Base-by-base conservation (phyloP, 805 yeast genomes). In the Suhomyces emberorum region DNA sequence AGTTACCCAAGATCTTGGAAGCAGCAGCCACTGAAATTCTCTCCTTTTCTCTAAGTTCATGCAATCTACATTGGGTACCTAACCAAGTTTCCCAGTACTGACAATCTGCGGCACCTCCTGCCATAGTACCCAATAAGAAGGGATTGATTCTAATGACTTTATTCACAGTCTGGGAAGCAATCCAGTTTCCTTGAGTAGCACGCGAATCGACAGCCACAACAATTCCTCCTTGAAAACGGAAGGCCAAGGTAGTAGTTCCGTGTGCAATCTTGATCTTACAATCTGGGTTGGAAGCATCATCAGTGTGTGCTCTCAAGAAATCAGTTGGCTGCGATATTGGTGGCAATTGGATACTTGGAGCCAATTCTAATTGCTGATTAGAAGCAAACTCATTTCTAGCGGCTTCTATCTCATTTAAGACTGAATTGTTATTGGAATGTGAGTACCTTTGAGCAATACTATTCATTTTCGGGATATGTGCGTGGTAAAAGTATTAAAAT, bases 31-130 rank as follows among this genome's bases (percentile, higher is more conserved):
- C 98, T 4, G 93, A 79, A 48, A 93, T 93, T 52, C 98, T 78
- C 65, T 88, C 91, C 65, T 91, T 89, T 61, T 91, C 93, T 58
- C 96, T 78, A 54, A 93, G 74, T 63, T 93, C 98, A 62, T 89
- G 95, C 53, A 93, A 67, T 55, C 98, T 74, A 70, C 98, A 91
- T 66, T 93, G 97, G 12, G 95, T 72, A 44, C 98, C 98, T 42
- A 93, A 75, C 98, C 98, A 93, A 24, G 97, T 87, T 68, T 93
- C 98, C 98, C 98, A 93, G 65, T 74, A 93, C 63, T 93, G 98
- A 73, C 98, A 93, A 67, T 93, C 98, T 21, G 98, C 98, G 33
- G 98, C 98, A 70, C 98, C 98, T 67, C 98, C 98, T 22, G 98
- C 98, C 96, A 93, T 81, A 15, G 98, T 93, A 47, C 98, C 98